Percentiles rank a stretch among this genome's conserved stretches.
Evolutionary conservation across 1,284 basidiomycete species (phyloP).

Genomic region (Ustilago vetiveriae): DNA sequence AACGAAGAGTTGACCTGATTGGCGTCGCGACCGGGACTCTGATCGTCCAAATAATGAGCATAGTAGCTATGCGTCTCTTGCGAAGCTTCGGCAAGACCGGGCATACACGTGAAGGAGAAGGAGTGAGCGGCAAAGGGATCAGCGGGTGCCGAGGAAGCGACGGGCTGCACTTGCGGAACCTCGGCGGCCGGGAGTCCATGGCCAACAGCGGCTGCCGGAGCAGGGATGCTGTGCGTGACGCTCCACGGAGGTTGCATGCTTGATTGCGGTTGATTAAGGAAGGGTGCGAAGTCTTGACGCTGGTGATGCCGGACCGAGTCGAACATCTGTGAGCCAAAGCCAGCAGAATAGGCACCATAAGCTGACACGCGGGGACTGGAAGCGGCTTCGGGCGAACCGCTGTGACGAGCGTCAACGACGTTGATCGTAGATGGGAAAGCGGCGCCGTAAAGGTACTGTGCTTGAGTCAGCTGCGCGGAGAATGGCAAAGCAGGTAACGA

Average conservation of each 20-base stretch:
- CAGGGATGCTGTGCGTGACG: neutral
- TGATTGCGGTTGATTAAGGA: neutral
- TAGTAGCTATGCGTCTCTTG: constrained; percentile 26
- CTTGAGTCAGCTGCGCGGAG: constrained; percentile 20
- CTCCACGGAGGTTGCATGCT: constrained; percentile 1
- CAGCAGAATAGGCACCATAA: neutral
- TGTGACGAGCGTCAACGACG: constrained; percentile 4
- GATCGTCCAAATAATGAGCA: constrained; percentile 25
- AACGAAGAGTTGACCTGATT: constrained; percentile 9
- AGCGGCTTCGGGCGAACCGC: constrained; percentile 1
- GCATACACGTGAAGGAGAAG: constrained; percentile 16
- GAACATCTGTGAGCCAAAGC: neutral
- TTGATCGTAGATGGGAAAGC: neutral
- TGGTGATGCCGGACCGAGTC: constrained; percentile 4
- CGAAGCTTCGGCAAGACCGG: constrained; percentile 1
- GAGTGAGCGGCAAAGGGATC: constrained; percentile 3
- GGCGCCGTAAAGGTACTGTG: constrained; percentile 15
- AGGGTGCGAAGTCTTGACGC: neutral
- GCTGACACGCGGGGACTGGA: constrained; percentile 8
- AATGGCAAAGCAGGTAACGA: constrained; percentile 13
- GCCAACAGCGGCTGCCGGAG: neutral
- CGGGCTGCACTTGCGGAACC: neutral
- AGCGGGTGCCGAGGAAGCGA: constrained; percentile 7
- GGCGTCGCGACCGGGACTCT: neutral
- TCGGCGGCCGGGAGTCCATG: constrained; percentile 10